Conservation (phyloP, 306 rosid genomes). For the Pterocarpus macrocarpus region DNA sequence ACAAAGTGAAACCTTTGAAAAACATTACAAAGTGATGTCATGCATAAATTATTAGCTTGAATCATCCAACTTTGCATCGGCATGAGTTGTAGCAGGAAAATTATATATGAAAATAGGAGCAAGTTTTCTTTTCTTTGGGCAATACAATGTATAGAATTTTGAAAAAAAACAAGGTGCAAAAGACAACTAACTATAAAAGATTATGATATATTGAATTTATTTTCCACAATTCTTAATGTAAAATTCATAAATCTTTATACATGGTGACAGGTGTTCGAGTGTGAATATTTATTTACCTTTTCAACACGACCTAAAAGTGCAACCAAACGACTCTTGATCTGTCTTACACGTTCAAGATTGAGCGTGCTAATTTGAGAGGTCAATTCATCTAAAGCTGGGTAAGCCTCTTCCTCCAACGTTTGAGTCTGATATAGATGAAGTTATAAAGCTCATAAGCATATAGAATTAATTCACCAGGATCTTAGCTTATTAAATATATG, state of each 20-base stretch:
- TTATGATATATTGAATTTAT: background rate
- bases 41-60: background rate
- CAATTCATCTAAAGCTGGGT: slow-evolving; percentile 88
- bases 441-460: slow-evolving; percentile 15
- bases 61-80: no score
- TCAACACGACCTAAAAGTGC: slow-evolving; percentile 84
- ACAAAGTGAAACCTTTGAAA: background rate
- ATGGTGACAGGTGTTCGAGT: background rate
- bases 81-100: no score
- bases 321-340: slow-evolving; percentile 87
- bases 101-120: no score
- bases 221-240: background rate
- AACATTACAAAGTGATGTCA: background rate
- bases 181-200: background rate
- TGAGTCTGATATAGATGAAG: slow-evolving; percentile 58
- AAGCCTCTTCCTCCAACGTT: slow-evolving; percentile 82
- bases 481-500: background rate
- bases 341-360: slow-evolving; percentile 83
- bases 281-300: slow-evolving; percentile 60
- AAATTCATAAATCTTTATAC: background rate
- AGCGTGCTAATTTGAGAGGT: slow-evolving; percentile 77
- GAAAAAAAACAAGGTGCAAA: background rate
- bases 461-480: background rate
- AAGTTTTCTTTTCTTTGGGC: no score
- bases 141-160: background rate